phyloP scores from a whole-genome alignment of 108 stramenopile species.

The Fistulifera solaris region DNA sequence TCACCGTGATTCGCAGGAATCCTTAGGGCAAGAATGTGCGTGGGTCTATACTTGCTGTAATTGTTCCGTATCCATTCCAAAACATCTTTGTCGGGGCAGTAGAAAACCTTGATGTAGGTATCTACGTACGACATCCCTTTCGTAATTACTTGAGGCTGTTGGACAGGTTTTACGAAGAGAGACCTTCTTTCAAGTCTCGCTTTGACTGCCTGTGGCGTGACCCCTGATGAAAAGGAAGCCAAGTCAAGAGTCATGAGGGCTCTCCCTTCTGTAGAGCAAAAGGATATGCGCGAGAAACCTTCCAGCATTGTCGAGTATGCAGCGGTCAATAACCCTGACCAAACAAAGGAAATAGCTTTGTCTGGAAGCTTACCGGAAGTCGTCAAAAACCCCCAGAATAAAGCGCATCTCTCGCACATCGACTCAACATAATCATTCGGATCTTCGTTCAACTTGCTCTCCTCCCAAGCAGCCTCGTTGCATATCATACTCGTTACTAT shows the following conservation, averaged over 20 bases:
- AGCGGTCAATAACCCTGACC: slow-evolving; percentile 50
- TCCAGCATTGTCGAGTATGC: slow-evolving; percentile 62
- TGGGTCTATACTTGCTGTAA: slow-evolving; percentile 22
- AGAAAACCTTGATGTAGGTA: slow-evolving; percentile 86
- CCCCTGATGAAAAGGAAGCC: slow-evolving; percentile 55
- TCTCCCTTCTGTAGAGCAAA: slow-evolving; percentile 87
- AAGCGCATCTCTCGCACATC: slow-evolving; percentile 30
- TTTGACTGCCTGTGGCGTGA: slow-evolving; percentile 28
- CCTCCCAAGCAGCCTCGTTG: slow-evolving; percentile 55
- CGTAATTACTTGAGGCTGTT: background rate
- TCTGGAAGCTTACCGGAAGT: slow-evolving; percentile 30
- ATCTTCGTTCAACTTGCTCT: slow-evolving; percentile 50
- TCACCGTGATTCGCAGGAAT: background rate
- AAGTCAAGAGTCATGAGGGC: slow-evolving; percentile 94
- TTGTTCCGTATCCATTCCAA: slow-evolving; percentile 51
- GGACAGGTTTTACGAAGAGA: slow-evolving; percentile 1
- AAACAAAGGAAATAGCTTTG: slow-evolving; percentile 27
- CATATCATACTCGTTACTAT: slow-evolving; percentile 30
- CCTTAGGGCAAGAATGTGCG: slow-evolving; percentile 28
- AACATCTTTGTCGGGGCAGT: slow-evolving; percentile 67
- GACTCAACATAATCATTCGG: slow-evolving; percentile 75
- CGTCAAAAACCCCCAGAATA: slow-evolving; percentile 38
- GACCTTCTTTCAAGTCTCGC: slow-evolving; percentile 25
- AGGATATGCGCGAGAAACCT: slow-evolving; percentile 70
- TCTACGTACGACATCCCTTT: slow-evolving; percentile 65